Percentiles rank a stretch among this genome's conserved stretches.
Evolutionary conservation across 495 filamentous ascomycete species (phyloP).

Genomic region (Ramalina intermedia): DNA sequence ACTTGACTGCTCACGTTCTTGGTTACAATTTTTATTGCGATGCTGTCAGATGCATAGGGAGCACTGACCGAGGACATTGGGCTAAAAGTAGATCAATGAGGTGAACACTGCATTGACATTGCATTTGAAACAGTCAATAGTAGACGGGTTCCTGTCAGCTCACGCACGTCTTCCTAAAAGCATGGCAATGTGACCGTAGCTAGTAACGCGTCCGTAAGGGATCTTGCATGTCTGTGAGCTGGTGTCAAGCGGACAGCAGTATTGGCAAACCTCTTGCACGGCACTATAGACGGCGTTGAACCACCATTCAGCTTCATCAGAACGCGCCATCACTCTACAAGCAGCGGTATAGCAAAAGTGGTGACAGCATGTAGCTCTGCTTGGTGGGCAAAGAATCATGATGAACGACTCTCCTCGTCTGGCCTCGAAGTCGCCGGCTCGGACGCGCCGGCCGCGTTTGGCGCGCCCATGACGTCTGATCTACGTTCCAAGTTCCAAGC

Average conservation of each 20-base stretch:
- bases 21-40: not conserved
- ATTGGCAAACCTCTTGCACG: constrained; percentile 33
- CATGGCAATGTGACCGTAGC: constrained; percentile 75
- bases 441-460: not conserved
- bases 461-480: not conserved
- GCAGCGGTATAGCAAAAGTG: too few relatives aligned
- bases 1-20: constrained; percentile 48
- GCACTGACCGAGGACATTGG: constrained; percentile 25
- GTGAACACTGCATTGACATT: not conserved
- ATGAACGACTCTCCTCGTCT: too few relatives aligned
- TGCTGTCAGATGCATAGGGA: not conserved
- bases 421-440: too few relatives aligned
- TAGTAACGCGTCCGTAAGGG: constrained; percentile 68
- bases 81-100: constrained; percentile 13
- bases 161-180: constrained; percentile 66
- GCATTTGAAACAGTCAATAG: not conserved
- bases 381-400: too few relatives aligned
- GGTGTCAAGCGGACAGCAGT: not conserved
- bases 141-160: not conserved
- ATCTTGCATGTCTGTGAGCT: constrained; percentile 33
- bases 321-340: constrained; percentile 44
- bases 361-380: too few relatives aligned
- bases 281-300: constrained; percentile 70
- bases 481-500: not conserved
- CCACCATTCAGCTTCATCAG: constrained; percentile 75